These are phyloP conservation scores for Xanthoconium separans DNA, from an alignment of 1,284 basidiomycete genomes.

Conservation along the genomic window DNA sequence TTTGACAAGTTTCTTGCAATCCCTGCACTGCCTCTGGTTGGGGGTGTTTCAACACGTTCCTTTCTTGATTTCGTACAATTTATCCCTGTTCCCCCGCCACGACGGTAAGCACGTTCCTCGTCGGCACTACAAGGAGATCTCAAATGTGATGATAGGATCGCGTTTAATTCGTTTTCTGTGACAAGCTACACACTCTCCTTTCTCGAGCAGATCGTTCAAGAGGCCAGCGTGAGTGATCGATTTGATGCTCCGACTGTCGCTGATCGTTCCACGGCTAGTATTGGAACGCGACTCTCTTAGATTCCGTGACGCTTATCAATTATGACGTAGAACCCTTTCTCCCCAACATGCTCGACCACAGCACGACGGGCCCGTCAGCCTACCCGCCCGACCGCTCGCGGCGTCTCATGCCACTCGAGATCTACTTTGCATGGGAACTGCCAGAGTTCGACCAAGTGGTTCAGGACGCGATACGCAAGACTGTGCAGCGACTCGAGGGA, in stretches of 20 bases:
- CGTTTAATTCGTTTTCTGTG: slow-evolving; percentile 19
- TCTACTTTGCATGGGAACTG: slow-evolving; percentile 47
- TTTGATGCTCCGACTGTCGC: neutral
- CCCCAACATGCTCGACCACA: slow-evolving; percentile 42
- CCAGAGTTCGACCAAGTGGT: slow-evolving; percentile 39
- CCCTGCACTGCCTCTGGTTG: slow-evolving; percentile 19
- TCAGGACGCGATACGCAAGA: slow-evolving; percentile 38
- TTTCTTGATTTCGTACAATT: slow-evolving; percentile 32
- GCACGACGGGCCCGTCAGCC: slow-evolving; percentile 38
- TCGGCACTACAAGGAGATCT: neutral
- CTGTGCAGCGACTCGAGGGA: slow-evolving; percentile 35
- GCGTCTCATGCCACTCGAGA: slow-evolving; percentile 45
- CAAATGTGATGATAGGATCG: neutral
- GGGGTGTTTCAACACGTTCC: slow-evolving; percentile 34
- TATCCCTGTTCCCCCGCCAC: neutral
- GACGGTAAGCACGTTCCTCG: slow-evolving; percentile 4
- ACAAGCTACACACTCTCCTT: slow-evolving; percentile 8
- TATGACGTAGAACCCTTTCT: slow-evolving; percentile 49
- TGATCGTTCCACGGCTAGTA: neutral
- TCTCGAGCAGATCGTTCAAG: slow-evolving; percentile 8
- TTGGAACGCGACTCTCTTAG: neutral
- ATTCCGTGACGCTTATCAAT: neutral
- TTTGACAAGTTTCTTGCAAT: slow-evolving; percentile 46
- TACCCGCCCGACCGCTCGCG: slow-evolving; percentile 46
- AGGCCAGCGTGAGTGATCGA: slow-evolving; percentile 7